Evolutionary conservation across 371 early-diverging fungal genomes (phyloP).

Genomic region (Mortierella sp.): DNA sequence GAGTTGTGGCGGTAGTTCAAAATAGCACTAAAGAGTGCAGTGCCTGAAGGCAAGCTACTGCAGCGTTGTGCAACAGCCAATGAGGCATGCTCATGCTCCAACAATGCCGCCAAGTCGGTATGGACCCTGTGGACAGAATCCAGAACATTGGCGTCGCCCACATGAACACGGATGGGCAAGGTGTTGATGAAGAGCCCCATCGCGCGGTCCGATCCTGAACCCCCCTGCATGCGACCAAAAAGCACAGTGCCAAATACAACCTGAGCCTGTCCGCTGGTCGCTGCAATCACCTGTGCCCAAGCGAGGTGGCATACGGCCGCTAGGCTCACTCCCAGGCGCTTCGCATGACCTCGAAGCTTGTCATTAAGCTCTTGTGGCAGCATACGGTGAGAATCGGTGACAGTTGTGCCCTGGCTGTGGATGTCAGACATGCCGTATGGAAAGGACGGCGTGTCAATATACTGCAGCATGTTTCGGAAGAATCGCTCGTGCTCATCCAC

Average conservation of each 20-base stretch:
- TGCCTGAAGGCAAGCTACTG: constrained; percentile 21
- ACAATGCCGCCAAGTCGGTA: constrained; percentile 1
- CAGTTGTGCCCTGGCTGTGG: background rate
- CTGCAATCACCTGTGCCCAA: constrained; percentile 14
- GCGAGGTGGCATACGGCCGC: constrained; percentile 16
- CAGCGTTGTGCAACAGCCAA: constrained; percentile 35
- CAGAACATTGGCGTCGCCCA: background rate
- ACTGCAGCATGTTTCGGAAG: constrained; percentile 21
- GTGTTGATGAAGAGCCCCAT: constrained; percentile 25
- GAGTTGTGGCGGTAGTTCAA: constrained; percentile 35
- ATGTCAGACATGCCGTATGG: constrained; percentile 16
- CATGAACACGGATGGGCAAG: constrained; percentile 18
- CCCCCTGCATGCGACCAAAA: constrained; percentile 4
- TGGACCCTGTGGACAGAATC: constrained; percentile 9
- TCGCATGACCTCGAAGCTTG: constrained; percentile 9
- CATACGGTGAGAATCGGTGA: constrained; percentile 2
- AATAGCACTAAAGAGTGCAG: constrained; percentile 22
- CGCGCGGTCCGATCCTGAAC: background rate
- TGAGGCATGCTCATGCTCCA: constrained; percentile 15
- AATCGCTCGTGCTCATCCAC: constrained; percentile 2
- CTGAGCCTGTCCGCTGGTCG: constrained; percentile 14
- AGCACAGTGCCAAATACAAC: constrained; percentile 29
- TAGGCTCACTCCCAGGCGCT: constrained; percentile 19
- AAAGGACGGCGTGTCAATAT: constrained; percentile 13
- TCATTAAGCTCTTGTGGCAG: constrained; percentile 22